Base-by-base conservation (phyloP, 2,329 filamentous ascomycete genomes). In the Tolypocladium cylindrosporum region DNA sequence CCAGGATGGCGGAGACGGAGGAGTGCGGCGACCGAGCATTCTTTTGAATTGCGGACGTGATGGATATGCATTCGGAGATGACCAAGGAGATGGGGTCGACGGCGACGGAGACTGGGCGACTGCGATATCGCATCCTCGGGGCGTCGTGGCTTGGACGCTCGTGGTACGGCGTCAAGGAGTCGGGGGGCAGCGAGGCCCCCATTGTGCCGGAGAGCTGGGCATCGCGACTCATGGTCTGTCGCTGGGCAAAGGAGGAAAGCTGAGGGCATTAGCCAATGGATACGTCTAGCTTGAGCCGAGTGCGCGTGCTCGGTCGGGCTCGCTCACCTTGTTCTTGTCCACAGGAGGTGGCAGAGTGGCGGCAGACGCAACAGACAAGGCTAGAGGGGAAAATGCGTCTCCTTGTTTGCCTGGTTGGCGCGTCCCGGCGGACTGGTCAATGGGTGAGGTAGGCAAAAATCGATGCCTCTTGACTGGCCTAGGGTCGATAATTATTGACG, bases 31-130 rank as follows among this genome's bases (percentile, higher is more conserved):
- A 97, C 63, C 94, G 89, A 63, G 91, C 89, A 82, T 97, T 88
- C 77, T 99, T 99, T 69, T 96, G 92, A 83, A 99, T 97, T 61
- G 92, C 91, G 61, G 93, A 97, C 16, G 94, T 97, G 75, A 99
- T 93, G 52, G 92, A 93, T 70, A 97, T 97, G 74, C 94, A 99
- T 86, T 99, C 94, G 74, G 93, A 96, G 62, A 96, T 96, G 63
- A 99, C 91, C 66, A 99, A 79, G 54, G 91, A 92, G 58, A 96
- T 87, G 1, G 92, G 91, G 68, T 96, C 90, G 64, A 96, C 88
- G 50, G 92, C 90, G 61, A 96, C 90, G 40, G 89, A 84, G 39
- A 92, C 80, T 8, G 82, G 82, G 21, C 81, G 79, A 66, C 78
- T 84, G 66, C 82, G 76, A 66, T 84, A 85, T 64, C 82, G 79